Percentiles rank a stretch among this genome's conserved stretches.
Conservation (phyloP, 345 rosid species). For the Jatropha curcas region DNA sequence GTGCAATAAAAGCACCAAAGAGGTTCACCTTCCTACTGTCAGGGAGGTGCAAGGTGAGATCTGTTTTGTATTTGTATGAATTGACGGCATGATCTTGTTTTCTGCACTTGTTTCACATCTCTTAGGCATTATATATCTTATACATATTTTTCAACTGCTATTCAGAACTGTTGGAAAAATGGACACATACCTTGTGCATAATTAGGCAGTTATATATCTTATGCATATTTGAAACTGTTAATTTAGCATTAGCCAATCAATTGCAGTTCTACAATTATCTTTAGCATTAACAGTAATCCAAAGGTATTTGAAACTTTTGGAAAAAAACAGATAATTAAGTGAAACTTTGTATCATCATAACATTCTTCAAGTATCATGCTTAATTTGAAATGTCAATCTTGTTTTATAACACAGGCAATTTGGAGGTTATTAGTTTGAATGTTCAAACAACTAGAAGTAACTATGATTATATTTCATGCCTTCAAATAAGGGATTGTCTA, state of each 20-base stretch:
- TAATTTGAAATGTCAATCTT: not conserved
- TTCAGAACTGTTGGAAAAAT: too few species aligned
- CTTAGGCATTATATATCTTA: not conserved
- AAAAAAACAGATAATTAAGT: not conserved
- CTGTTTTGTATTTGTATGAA: not conserved
- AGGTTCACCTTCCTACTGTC: conserved; percentile 55
- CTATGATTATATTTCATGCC: not conserved
- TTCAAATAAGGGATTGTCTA: too few species aligned
- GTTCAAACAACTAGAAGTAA: not conserved
- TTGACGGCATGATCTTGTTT: not conserved
- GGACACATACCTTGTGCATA: too few species aligned
- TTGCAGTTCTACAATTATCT: not conserved
- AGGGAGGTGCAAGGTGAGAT: conserved; percentile 55
- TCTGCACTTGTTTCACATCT: not conserved
- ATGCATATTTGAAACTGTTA: not conserved
- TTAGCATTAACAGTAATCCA: too few species aligned
- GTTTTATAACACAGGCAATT: not conserved
- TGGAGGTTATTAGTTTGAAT: not conserved
- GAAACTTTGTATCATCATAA: not conserved
- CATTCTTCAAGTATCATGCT: not conserved
- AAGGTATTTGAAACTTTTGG: not conserved
- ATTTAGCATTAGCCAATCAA: not conserved
- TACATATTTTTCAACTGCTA: not conserved
- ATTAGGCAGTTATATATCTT: not conserved
- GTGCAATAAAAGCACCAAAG: conserved; percentile 51